Conservation (phyloP, 768 basidiomycete species). For the Suillus americanus region DNA sequence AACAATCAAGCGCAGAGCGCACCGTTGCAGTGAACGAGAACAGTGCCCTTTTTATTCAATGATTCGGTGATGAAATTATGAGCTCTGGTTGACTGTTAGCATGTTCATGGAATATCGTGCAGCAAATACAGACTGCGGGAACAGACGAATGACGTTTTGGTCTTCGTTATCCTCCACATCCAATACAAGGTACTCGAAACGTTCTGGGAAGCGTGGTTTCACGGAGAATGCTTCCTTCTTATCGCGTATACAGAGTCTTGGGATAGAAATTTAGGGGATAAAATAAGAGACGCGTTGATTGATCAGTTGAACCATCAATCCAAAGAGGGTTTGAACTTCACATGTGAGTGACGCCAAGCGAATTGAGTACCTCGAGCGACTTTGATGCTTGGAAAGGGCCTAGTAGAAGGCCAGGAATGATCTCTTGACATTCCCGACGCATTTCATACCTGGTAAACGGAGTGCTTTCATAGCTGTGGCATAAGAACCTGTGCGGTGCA, state of each 20-base stretch:
- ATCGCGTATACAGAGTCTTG: slow-evolving; percentile 86
- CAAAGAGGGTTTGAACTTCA: slow-evolving; percentile 27
- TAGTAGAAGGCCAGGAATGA: slow-evolving; percentile 76
- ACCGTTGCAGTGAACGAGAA: slow-evolving; percentile 91
- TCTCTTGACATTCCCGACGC: slow-evolving; percentile 93
- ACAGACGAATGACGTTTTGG: slow-evolving; percentile 89
- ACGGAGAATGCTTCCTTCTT: slow-evolving; percentile 90
- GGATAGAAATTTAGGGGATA: neutral
- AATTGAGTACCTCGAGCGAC: slow-evolving; percentile 64
- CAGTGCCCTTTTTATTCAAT: slow-evolving; percentile 57
- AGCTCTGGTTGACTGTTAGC: slow-evolving; percentile 46
- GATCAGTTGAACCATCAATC: slow-evolving; percentile 6
- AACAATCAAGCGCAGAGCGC: slow-evolving; percentile 17
- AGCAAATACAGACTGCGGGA: slow-evolving; percentile 63
- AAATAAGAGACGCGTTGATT: slow-evolving; percentile 14
- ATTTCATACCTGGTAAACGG: slow-evolving; percentile 74
- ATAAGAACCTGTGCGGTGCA: slow-evolving; percentile 22
- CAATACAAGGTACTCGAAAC: slow-evolving; percentile 75
- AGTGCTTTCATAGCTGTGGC: slow-evolving; percentile 10
- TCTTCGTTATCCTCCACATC: slow-evolving; percentile 93
- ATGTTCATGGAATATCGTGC: neutral
- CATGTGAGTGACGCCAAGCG: slow-evolving; percentile 82
- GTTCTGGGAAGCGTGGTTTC: slow-evolving; percentile 76
- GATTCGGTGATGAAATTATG: slow-evolving; percentile 75
- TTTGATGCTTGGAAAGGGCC: slow-evolving; percentile 91